Evolutionary conservation across 768 basidiomycete species (phyloP), one percentile per base, ranked within the genome.

Genomic region (Tephrocybe sp.): DNA sequence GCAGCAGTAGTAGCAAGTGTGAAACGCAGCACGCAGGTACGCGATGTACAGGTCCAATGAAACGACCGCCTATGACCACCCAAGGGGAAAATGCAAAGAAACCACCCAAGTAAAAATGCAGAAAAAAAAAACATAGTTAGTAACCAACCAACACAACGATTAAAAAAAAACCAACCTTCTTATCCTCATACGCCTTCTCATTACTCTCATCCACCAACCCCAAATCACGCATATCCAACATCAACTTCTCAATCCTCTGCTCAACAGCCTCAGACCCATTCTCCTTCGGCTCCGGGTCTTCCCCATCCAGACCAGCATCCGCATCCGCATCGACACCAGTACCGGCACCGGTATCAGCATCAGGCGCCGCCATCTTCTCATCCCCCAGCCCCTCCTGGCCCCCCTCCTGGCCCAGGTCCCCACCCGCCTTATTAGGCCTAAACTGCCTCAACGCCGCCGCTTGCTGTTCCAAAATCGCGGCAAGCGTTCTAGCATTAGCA

Each of bases 1-100:
- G 61, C 88, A 86, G 78, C 97, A 99, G 73, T 99, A 99, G 73
- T 96, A 99, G 82, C 97, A 97, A 64, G 91, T 85, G 80, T 92
- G 80, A 71, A 88, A 94, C 48, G 90, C 95, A 66, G 84, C 79
- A 60, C 97, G 91, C 64, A 99, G 75, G 72, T 97, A 98, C 45
- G 88, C 86, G 68, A 98, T 76, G 70, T 93, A 93, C 68, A 96
- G 74, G 74, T 99, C 97, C 69, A 98, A 80, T 61, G 89, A 80
- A 62, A 94, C 74, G 62, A 82, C 79, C 60, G 83, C 83, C 90
- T 93, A 65, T 39, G 48, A 12, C 36, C 2, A 44, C 33, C 61
- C 53, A 30, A 47, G n/a, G n/a, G n/a, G n/a, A n/a, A n/a, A n/a
- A n/a, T n/a, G n/a, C n/a, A n/a, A n/a, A n/a, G n/a, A n/a, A n/a